These are phyloP conservation scores for Diaporthe vexans DNA, from an alignment of 2,329 filamentous ascomycete genomes.

Conservation along the genomic window DNA sequence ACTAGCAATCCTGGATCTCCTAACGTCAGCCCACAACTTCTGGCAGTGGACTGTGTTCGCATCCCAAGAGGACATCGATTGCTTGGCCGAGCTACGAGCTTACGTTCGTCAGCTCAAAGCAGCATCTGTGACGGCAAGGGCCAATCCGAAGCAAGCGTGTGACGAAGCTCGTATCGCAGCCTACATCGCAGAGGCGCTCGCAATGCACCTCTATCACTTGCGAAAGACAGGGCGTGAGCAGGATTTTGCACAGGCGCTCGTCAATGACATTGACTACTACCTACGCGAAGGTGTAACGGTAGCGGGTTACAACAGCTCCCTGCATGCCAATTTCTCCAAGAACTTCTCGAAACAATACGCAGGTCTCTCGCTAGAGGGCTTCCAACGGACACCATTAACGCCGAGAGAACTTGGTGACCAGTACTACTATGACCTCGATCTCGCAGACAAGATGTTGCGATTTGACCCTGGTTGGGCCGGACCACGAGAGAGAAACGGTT, in stretches of 20 bases:
- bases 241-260: conserved; percentile 77
- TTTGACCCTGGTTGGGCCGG: conserved; percentile 86
- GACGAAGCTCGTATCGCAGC: conserved; percentile 81
- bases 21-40: conserved; percentile 89
- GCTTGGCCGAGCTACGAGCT: conserved; percentile 78
- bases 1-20: conserved; percentile 85
- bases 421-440: conserved; percentile 87
- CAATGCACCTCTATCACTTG: conserved; percentile 90
- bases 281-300: conserved; percentile 82
- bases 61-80: conserved; percentile 79
- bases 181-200: conserved; percentile 87
- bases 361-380: conserved; percentile 79
- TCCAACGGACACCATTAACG: conserved; percentile 81
- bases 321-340: conserved; percentile 86
- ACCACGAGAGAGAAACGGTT: conserved; percentile 74
- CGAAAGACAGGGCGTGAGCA: conserved; percentile 80
- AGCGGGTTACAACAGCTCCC: conserved; percentile 86
- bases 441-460: conserved; percentile 81
- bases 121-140: conserved; percentile 65
- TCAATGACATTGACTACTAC: conserved; percentile 84
- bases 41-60: conserved; percentile 95
- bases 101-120: conserved; percentile 75
- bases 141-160: conserved; percentile 69
- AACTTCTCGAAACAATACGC: conserved; percentile 87
- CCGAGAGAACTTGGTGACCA: conserved; percentile 76